Percentiles rank a stretch among this genome's conserved stretches.
Evolutionary conservation across 2,329 filamentous ascomycete species (phyloP).

Genomic region (Beauveria pseudobassiana): DNA sequence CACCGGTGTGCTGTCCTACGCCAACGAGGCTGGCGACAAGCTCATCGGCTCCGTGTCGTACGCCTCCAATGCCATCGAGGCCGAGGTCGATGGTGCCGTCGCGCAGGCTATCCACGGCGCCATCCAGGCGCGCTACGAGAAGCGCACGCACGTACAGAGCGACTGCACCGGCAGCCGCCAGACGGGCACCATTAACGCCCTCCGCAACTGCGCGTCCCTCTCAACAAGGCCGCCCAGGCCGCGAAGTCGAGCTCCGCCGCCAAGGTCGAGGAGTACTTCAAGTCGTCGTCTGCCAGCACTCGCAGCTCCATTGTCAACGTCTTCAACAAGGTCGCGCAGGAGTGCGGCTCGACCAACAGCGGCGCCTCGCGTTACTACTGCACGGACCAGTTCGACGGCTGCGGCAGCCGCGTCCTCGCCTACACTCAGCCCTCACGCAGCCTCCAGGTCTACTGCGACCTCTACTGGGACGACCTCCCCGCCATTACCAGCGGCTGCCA

Average conservation of each 20-base stretch:
- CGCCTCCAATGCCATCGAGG: conserved; percentile 45
- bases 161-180: conserved; percentile 26
- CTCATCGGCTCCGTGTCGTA: conserved; percentile 50
- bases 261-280: conserved; percentile 57
- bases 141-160: conserved; percentile 40
- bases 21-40: conserved; percentile 41
- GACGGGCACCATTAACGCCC: not conserved
- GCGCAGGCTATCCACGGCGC: conserved; percentile 39
- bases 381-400: conserved; percentile 36
- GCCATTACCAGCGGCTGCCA: conserved; percentile 13
- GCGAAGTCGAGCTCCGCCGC: conserved; percentile 40
- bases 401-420: conserved; percentile 34
- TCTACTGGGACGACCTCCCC: conserved; percentile 8
- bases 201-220: conserved; percentile 43
- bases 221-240: conserved; percentile 43
- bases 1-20: conserved; percentile 48
- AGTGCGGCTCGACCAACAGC: conserved; percentile 40
- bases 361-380: conserved; percentile 47
- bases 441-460: conserved; percentile 10
- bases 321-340: conserved; percentile 35
- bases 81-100: conserved; percentile 42
- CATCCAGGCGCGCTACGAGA: conserved; percentile 27
- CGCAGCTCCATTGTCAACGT: conserved; percentile 41
- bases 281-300: conserved; percentile 37
- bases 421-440: conserved; percentile 12